Percentiles rank a stretch among this genome's conserved stretches.
Conservation (phyloP, 108 stramenopile genomes). For the Nannochloropsis gaditana region DNA sequence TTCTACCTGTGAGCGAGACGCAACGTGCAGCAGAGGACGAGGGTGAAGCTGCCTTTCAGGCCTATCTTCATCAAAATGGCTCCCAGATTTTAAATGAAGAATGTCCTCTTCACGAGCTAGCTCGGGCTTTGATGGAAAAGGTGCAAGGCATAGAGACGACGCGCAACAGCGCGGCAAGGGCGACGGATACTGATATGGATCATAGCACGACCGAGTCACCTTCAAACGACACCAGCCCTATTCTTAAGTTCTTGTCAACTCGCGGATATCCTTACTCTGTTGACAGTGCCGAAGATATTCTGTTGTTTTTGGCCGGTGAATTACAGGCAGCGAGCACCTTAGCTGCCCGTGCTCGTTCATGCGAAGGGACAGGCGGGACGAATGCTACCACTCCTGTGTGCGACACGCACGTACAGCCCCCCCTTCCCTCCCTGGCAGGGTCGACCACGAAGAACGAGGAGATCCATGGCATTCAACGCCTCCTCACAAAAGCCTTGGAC, state of each 20-base stretch:
- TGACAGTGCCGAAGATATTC: background rate
- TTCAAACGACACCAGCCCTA: background rate
- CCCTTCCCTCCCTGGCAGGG: background rate
- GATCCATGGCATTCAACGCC: background rate
- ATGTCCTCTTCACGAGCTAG: background rate
- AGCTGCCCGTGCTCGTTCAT: background rate
- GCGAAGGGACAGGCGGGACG: too few species aligned
- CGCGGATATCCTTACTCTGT: background rate
- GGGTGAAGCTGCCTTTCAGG: background rate
- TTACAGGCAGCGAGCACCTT: background rate
- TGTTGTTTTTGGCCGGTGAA: background rate
- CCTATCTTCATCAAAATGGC: background rate
- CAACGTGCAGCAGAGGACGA: conserved; percentile 6
- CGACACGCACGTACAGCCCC: background rate
- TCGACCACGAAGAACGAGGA: background rate
- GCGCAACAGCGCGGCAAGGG: background rate
- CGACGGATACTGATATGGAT: background rate
- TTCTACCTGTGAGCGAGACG: background rate
- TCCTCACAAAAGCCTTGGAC: background rate
- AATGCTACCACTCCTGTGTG: too few species aligned
- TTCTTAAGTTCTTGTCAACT: background rate
- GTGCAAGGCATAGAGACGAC: background rate
- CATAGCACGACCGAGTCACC: background rate
- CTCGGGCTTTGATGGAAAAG: background rate
- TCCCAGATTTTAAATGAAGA: background rate